A percentile compares a stretch with the other conserved stretches of the same genome.
Evolutionary conservation across 2,329 filamentous ascomycete species (phyloP).

Genomic region (Eurotiales sp.): DNA sequence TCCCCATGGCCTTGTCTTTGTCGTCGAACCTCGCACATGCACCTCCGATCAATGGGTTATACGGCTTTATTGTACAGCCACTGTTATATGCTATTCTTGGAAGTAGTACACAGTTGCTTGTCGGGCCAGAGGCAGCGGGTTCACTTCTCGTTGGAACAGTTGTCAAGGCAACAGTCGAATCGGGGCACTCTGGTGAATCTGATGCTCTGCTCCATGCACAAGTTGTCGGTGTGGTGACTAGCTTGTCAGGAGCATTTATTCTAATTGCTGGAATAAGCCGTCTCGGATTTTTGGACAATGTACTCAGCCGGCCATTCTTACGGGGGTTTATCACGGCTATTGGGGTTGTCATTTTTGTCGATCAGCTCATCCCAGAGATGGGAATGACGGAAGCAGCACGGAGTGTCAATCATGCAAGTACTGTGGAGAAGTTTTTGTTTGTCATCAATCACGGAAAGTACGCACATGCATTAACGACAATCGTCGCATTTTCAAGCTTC

Average conservation of each 20-base stretch:
- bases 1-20: constrained; percentile 93
- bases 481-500: constrained; percentile 76
- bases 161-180: constrained; percentile 71
- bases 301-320: constrained; percentile 86
- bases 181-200: constrained; percentile 61
- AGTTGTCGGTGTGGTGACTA: constrained; percentile 83
- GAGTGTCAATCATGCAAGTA: constrained; percentile 77
- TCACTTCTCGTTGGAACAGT: constrained; percentile 86
- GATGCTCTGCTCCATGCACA: constrained; percentile 70
- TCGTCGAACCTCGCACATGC: constrained; percentile 90
- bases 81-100: constrained; percentile 87
- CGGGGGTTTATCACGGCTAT: constrained; percentile 96
- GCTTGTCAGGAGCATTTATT: constrained; percentile 82
- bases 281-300: constrained; percentile 89
- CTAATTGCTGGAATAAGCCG: constrained; percentile 80
- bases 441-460: constrained; percentile 63
- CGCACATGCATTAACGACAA: constrained; percentile 69
- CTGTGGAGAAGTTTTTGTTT: constrained; percentile 79
- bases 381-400: constrained; percentile 68
- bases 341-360: constrained; percentile 91
- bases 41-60: constrained; percentile 88
- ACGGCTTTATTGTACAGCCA: constrained; percentile 89
- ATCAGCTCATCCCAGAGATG: constrained; percentile 88
- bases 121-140: constrained; percentile 91
- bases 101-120: constrained; percentile 87